Base-by-base conservation (phyloP, 805 yeast species). In the Candida dajiaensis region DNA sequence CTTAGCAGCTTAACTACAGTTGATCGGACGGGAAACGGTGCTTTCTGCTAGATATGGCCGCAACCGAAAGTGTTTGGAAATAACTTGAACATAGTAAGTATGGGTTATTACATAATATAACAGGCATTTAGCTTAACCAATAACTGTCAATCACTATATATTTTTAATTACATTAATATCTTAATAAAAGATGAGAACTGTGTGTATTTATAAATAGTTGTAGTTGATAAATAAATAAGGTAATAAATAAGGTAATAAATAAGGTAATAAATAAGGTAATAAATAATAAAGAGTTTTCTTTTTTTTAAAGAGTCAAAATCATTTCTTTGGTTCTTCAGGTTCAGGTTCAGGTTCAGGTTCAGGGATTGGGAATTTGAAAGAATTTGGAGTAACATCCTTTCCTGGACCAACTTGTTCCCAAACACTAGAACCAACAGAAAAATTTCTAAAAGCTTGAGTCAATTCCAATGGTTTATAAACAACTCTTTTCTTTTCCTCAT, bases 401-500 rank as follows among this genome's bases (percentile, higher is more conserved):
- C 96, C 96, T 18, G 82, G 84, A 48, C 96, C 96, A 56, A 87
- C 92, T 56, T 85, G 95, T 66, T 88, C 95, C 94, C 95, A 88
- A 41, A 85, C 89, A 28, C 92, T 80, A 11, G 92, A 81, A 41
- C 95, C 96, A 41, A 86, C 95, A 23, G 85, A 73, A 71, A 88
- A 88, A 73, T 86, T 85, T 74, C 96, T 81, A 81, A 88, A 88
- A 13, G 95, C 96, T 71, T 88, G 96, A 28, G 95, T 85, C 65
- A 88, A 75, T 72, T 88, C 96, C 62, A 88, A 75, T 38, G 96
- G 96, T 69, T 86, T 95, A 67, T 88, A 88, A 18, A 88, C 87
- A 47, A 88, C 81, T 65, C 96, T 79, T 74, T 87, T 81, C 77
- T 88, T 88, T 68, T 88, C 95, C 65, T 87, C 89, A 67, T 88